Percentiles rank a stretch among this genome's conserved stretches.
Evolutionary conservation across 306 rosid genomes (phyloP).

Genomic region (Medicago arabica): DNA sequence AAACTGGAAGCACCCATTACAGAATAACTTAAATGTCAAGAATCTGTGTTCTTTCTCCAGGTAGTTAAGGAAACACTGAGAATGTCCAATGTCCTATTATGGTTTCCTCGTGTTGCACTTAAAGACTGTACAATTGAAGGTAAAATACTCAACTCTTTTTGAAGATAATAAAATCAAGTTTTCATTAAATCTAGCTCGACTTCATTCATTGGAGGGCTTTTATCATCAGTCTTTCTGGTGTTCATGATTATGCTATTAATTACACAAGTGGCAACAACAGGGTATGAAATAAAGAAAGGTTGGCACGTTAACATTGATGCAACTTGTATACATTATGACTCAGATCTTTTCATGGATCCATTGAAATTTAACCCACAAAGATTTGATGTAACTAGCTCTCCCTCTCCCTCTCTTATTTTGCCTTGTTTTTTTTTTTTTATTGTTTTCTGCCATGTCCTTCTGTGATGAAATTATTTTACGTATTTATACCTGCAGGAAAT

Average conservation of each 20-base stretch:
- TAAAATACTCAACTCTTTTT: constrained; percentile 29
- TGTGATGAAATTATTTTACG: background rate
- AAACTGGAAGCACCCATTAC: background rate
- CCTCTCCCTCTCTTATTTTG: constrained; percentile 1
- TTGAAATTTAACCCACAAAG: constrained; percentile 72
- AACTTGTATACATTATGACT: constrained; percentile 68
- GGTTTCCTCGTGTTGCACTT: constrained; percentile 81
- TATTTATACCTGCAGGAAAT: constrained; percentile 52
- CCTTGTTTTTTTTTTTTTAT: constrained; percentile 7
- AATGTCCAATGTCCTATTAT: constrained; percentile 70
- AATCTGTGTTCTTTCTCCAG: constrained; percentile 47
- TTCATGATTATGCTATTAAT: background rate
- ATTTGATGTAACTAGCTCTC: constrained; percentile 63
- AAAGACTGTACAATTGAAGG: constrained; percentile 70
- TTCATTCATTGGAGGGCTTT: constrained; percentile 2
- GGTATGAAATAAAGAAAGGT: constrained; percentile 68
- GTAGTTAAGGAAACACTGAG: constrained; percentile 79
- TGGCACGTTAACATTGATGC: constrained; percentile 81
- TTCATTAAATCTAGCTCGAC: background rate
- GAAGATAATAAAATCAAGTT: background rate
- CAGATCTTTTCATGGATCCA: constrained; percentile 64
- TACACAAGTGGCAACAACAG: constrained; percentile 43
- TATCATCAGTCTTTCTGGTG: background rate
- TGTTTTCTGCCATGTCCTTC: background rate
- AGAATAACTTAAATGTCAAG: constrained; percentile 20